A percentile compares a stretch with the other conserved stretches of the same genome.
Conservation (phyloP, 345 rosid species). For the Camelina neglecta region DNA sequence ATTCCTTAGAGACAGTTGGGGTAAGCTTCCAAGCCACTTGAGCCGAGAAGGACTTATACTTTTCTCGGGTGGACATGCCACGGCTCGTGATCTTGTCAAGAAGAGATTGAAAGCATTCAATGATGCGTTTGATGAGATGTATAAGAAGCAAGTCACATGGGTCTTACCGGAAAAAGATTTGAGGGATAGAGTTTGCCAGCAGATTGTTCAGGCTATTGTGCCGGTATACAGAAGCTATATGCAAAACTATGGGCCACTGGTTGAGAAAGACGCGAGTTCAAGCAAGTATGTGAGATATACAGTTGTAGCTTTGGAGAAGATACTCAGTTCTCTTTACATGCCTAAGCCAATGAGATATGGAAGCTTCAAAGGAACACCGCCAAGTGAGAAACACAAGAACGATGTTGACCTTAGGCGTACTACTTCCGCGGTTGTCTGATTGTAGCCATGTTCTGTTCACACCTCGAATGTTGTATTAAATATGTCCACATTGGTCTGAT, state of each 20-base stretch:
- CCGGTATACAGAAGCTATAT: slow-evolving; percentile 96
- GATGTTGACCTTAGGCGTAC: slow-evolving; percentile 77
- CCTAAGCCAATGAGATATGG: slow-evolving; percentile 83
- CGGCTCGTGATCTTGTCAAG: slow-evolving; percentile 99
- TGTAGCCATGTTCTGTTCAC: slow-evolving; percentile 11
- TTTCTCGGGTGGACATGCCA: slow-evolving; percentile 98
- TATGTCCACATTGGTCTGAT: slow-evolving; percentile 33
- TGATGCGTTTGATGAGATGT: slow-evolving; percentile 89
- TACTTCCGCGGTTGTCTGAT: slow-evolving; percentile 72
- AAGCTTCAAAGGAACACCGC: slow-evolving; percentile 77
- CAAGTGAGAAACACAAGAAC: slow-evolving; percentile 59
- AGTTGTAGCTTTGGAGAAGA: slow-evolving; percentile 80
- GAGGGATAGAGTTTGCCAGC: slow-evolving; percentile 86
- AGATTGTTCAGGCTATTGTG: slow-evolving; percentile 72
- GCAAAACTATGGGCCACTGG: slow-evolving; percentile 97
- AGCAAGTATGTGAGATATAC: slow-evolving; percentile 90
- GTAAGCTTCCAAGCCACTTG: slow-evolving; percentile 82
- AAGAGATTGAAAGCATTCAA: slow-evolving; percentile 85
- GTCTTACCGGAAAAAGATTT: slow-evolving; percentile 81
- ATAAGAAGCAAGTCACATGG: slow-evolving; percentile 77
- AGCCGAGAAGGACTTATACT: slow-evolving; percentile 95
- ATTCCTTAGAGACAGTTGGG: slow-evolving; percentile 91
- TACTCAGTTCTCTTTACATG: slow-evolving; percentile 75
- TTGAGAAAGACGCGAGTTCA: slow-evolving; percentile 85
- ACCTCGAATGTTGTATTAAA: slow-evolving; percentile 22